Conservation (phyloP, 208 protist species). For the Willaertia magna region DNA sequence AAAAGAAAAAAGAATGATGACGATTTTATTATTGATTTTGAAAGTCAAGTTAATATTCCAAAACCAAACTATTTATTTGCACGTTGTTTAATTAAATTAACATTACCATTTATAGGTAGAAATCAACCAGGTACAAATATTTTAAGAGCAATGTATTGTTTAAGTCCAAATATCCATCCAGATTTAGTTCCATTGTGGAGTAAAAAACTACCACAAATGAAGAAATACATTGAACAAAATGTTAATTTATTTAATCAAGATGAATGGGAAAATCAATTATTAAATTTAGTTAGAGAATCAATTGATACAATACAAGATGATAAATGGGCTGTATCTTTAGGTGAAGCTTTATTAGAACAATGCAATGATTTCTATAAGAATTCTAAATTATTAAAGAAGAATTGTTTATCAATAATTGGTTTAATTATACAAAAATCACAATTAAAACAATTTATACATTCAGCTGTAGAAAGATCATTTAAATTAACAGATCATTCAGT, state of each 20-base stretch:
- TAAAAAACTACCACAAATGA: not conserved
- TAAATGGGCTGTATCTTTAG: not conserved
- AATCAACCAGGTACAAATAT: not conserved
- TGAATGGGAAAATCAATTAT: conserved; percentile 7
- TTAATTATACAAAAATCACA: not conserved
- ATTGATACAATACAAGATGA: not conserved
- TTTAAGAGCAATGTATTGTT: not conserved
- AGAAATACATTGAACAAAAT: not conserved
- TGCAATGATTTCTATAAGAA: not conserved
- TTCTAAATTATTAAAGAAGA: not conserved
- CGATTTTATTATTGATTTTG: conserved; percentile 14
- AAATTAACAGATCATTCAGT: not conserved
- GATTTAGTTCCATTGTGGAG: not conserved
- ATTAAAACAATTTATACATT: not conserved
- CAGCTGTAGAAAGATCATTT: not conserved
- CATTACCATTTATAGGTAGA: not conserved
- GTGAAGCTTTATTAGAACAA: not conserved
- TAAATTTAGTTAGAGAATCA: not conserved
- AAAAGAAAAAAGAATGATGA: conserved; percentile 7
- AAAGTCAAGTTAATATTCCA: not conserved
- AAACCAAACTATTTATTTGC: not conserved
- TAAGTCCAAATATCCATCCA: not conserved
- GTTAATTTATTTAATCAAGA: not conserved
- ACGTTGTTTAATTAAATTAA: not conserved
- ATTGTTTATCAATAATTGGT: not conserved